Evolutionary conservation across 192 early-diverging fungal genomes (phyloP), one percentile per base, ranked within the genome.

Genomic region (Podila epigama): DNA sequence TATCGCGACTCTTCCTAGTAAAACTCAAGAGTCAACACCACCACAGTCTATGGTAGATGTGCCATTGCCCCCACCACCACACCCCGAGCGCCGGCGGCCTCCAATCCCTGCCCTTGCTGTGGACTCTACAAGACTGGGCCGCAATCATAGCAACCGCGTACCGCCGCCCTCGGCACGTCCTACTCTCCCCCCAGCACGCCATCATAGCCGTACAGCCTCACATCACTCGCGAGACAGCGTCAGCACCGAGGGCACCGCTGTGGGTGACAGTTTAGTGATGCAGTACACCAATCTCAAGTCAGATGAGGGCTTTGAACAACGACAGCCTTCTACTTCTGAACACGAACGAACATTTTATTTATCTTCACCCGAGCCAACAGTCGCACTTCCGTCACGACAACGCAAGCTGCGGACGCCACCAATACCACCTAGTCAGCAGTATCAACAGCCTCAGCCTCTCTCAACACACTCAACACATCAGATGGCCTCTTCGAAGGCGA

Each of bases 151-250:
- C 53, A 67, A 63, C 55, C 31, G 60, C 0, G 48, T 66, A 8
- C 72, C 63, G 7, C 72, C 72, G 28, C 72, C 72, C 1, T 56
- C 59, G 28, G 63, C 27, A 42, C 59, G 72, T 39, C 64, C 60
- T 9, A 64, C 72, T 2, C 33, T 57, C 22, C 51, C 72, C 50
- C 72, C 72, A 37, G 65, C 56, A 25, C n/a, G 60, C 10, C 62
- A 59, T 40, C 29, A 48, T 48, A 48, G 52, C 25, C 64, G 65
- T n/a, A 41, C 65, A 50, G 39, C 51, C 2, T 73, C 63, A 13
- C 33, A 48, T 12, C 58, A 68, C 32, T 68, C 72, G 6, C 39
- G 65, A 40, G 72, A 75, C 48, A 75, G 72, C 12, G 58, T 75
- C 32, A 75, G 72, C 53, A 75, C 72, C 0, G 72, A 75, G 27